Evolutionary conservation across 192 early-diverging fungal genomes (phyloP).

Genomic region (Pilaira anomala): DNA sequence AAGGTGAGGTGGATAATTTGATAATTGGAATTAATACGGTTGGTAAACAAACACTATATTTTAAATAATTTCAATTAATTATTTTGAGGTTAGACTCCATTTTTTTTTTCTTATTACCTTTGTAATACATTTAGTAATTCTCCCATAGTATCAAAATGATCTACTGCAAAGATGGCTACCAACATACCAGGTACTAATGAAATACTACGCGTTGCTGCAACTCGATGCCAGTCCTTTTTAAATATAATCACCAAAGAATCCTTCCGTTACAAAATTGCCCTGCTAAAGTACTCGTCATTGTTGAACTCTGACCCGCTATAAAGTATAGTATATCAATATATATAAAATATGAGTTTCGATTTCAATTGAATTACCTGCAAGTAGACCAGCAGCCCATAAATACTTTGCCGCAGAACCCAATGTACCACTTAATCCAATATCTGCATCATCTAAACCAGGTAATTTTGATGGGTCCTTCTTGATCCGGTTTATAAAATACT

Average conservation of each 20-base stretch:
- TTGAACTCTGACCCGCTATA: slow-evolving; percentile 75
- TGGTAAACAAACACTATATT: slow-evolving; percentile 20
- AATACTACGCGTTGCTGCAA: slow-evolving; percentile 57
- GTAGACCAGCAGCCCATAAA: slow-evolving; percentile 78
- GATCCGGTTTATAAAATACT: slow-evolving; percentile 37
- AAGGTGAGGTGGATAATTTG: slow-evolving; percentile 11
- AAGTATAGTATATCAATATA: not conserved
- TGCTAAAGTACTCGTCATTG: slow-evolving; percentile 90
- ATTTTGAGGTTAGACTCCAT: not conserved
- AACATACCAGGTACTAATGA: slow-evolving; percentile 63
- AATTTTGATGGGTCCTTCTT: slow-evolving; percentile 17
- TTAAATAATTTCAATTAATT: not conserved
- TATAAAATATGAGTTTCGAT: not conserved
- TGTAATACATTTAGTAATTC: slow-evolving; percentile 70
- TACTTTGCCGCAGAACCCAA: slow-evolving; percentile 65
- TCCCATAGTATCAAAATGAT: slow-evolving; percentile 62
- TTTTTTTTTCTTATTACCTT: slow-evolving; percentile 32
- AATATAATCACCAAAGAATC: slow-evolving; percentile 66
- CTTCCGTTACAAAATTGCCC: slow-evolving; percentile 84
- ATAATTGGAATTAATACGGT: slow-evolving; percentile 24
- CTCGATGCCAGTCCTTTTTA: slow-evolving; percentile 57
- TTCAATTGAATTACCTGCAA: slow-evolving; percentile 38
- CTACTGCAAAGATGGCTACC: slow-evolving; percentile 56
- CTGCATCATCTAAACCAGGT: slow-evolving; percentile 62
- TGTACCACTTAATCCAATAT: slow-evolving; percentile 47